Percentiles rank a stretch among this genome's conserved stretches.
These are phyloP conservation scores for Cladophialophora bantiana DNA, from an alignment of 2,329 filamentous ascomycete genomes.

Conservation along the genomic window DNA sequence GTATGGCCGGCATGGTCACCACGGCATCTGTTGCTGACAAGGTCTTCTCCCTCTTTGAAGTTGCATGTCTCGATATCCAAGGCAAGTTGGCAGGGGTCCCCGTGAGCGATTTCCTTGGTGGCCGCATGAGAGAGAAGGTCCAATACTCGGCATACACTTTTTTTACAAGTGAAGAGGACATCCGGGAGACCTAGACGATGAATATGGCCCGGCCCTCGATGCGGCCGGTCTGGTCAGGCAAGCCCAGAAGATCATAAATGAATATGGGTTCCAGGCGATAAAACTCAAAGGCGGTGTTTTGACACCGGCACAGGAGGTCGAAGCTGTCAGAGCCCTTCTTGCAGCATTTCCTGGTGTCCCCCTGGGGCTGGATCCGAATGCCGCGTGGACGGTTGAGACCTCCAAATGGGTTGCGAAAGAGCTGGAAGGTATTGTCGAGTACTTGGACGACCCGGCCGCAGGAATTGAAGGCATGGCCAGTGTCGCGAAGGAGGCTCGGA, in stretches of 20 bases:
- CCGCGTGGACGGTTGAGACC: conserved; percentile 29
- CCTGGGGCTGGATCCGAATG: conserved; percentile 40
- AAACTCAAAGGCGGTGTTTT: conserved; percentile 56
- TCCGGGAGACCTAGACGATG: conserved; percentile 50
- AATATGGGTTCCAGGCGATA: conserved; percentile 55
- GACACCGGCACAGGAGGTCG: conserved; percentile 50
- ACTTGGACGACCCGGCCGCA: conserved; percentile 51
- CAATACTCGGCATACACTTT: conserved; percentile 55
- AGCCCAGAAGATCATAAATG: conserved; percentile 44
- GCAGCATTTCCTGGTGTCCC: conserved; percentile 49
- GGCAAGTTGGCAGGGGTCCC: conserved; percentile 51
- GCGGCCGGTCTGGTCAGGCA: conserved; percentile 30
- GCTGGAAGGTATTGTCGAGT: conserved; percentile 43
- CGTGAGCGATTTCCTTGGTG: conserved; percentile 51
- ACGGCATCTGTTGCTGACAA: conserved; percentile 53
- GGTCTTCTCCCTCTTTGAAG: conserved; percentile 54
- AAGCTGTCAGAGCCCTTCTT: conserved; percentile 50
- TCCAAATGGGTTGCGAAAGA: conserved; percentile 32
- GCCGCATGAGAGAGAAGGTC: conserved; percentile 50
- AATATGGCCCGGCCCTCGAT: conserved; percentile 52
- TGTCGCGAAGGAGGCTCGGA: conserved; percentile 50
- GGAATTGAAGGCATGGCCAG: conserved; percentile 55
- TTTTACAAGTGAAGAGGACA: conserved; percentile 56
- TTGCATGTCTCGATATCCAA: conserved; percentile 54
- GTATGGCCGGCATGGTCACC: conserved; percentile 51